Percentiles rank a stretch among this genome's conserved stretches.
These are phyloP conservation scores for Suhomyces atakaporum DNA, from an alignment of 1,139 yeast genomes.

Conservation along the genomic window DNA sequence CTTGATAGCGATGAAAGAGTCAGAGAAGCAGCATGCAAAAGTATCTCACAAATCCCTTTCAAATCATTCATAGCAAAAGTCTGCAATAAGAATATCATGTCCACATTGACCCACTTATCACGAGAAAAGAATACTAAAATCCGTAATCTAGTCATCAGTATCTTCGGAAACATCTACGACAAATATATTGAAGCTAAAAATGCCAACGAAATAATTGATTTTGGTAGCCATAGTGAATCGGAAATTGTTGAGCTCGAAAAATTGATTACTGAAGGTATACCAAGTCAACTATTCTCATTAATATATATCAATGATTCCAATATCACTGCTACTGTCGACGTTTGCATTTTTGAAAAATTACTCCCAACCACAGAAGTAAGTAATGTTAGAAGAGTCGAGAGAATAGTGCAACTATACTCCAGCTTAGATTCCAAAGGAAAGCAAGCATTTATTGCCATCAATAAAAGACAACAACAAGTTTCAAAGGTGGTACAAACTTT, in stretches of 20 bases:
- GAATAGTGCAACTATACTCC: slow-evolving; percentile 53
- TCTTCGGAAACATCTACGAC: slow-evolving; percentile 58
- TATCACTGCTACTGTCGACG: slow-evolving; percentile 71
- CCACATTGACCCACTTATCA: slow-evolving; percentile 59
- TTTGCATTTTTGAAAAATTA: slow-evolving; percentile 57
- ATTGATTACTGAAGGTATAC: slow-evolving; percentile 48
- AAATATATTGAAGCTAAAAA: slow-evolving; percentile 25
- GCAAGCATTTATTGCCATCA: slow-evolving; percentile 67
- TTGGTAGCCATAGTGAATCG: slow-evolving; percentile 28
- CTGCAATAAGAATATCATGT: slow-evolving; percentile 49
- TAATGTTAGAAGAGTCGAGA: slow-evolving; percentile 46
- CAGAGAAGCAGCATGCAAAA: slow-evolving; percentile 59
- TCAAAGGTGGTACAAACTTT: slow-evolving; percentile 43
- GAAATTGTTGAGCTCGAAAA: slow-evolving; percentile 45
- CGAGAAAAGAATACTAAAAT: slow-evolving; percentile 71
- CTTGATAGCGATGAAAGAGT: slow-evolving; percentile 78
- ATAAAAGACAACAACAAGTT: slow-evolving; percentile 65
- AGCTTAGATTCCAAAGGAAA: slow-evolving; percentile 59
- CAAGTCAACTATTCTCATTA: slow-evolving; percentile 65
- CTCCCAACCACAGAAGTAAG: slow-evolving; percentile 56
- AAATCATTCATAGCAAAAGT: slow-evolving; percentile 44
- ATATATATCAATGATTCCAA: slow-evolving; percentile 73
- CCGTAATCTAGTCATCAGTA: slow-evolving; percentile 60
- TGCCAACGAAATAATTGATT: slow-evolving; percentile 26
- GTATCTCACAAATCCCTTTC: slow-evolving; percentile 44